phyloP scores from a whole-genome alignment of 169 alveolate species.

The Plasmodium malariae region DNA sequence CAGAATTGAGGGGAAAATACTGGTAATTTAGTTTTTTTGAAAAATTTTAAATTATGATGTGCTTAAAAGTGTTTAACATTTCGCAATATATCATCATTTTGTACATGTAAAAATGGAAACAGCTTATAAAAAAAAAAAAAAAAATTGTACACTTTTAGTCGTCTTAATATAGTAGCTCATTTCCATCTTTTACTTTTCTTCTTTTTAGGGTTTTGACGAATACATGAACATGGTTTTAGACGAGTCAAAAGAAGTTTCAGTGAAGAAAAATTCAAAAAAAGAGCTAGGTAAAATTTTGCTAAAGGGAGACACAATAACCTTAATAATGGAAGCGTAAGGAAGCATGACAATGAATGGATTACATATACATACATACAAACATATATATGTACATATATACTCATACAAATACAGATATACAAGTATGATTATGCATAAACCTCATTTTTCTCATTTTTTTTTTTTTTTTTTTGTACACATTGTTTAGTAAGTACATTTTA shows the following conservation, averaged over 20 bases:
- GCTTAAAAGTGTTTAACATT: no score
- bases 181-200: no score
- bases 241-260: conserved; percentile 93
- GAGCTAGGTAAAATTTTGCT: conserved; percentile 93
- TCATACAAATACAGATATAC: not conserved
- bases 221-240: conserved; percentile 97
- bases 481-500: no score
- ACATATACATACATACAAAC: not conserved
- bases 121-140: no score
- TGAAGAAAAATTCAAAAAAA: conserved; percentile 90
- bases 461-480: conserved; percentile 5
- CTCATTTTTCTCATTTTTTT: conserved; percentile 4
- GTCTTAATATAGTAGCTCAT: no score
- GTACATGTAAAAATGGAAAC: no score
- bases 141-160: no score
- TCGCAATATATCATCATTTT: no score
- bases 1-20: conserved; percentile 93
- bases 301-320: conserved; percentile 96
- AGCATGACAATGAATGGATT: no score
- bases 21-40: conserved; percentile 87
- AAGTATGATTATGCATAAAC: not conserved
- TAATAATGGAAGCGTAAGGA: conserved; percentile 89
- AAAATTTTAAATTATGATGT: no score
- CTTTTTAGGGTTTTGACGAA: conserved; percentile 95
- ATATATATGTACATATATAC: not conserved